Evolutionary conservation across 129 eudicot species (phyloP), one percentile per base, ranked within the genome.

Genomic region (Rutidosis leptorrhynchoides): DNA sequence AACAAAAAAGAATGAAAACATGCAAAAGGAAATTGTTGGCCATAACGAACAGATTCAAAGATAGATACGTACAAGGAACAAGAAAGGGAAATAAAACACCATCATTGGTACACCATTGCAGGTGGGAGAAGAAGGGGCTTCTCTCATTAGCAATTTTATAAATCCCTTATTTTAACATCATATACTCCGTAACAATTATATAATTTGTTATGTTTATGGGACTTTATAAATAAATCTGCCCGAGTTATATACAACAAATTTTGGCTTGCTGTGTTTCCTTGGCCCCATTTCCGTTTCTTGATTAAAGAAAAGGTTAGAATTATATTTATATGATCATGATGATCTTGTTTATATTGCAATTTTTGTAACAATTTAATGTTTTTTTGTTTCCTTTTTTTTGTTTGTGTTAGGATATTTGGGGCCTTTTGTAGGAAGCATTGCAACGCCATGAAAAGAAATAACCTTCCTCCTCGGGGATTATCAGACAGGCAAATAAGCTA

Each of bases 91-190:
- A 57, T 37, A 59, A 58, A 64, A 30, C 22, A n/a, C n/a, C n/a
- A n/a, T n/a, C n/a, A n/a, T n/a, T n/a, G n/a, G n/a, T n/a, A n/a
- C n/a, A n/a, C 62, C 32, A 33, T 75, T 68, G 69, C 70, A 75
- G 64, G 80, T 40, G 51, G 68, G 74, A 62, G 62, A 74, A 67
- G 73, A 75, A 52, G 80, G 80, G 80, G 78, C 73, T 74, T 74
- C 78, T 65, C 67, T 51, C 73, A 63, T 69, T 62, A 51, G 48
- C 80, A 68, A 68, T 46, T 28, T 15, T 33, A 65, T 37, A 49
- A 67, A 75, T 68, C 74, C 80, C 80, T 35, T 59, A 27, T 60
- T 56, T 26, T 11, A 2, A 37, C 20, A 12, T 12, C 58, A 0
- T n/a, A n/a, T n/a, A n/a, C n/a, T n/a, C n/a, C n/a, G 21, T 14